A percentile compares a stretch with the other conserved stretches of the same genome.
These are phyloP conservation scores for Polyporus tsugae DNA, from an alignment of 1,284 basidiomycete genomes.

Conservation along the genomic window DNA sequence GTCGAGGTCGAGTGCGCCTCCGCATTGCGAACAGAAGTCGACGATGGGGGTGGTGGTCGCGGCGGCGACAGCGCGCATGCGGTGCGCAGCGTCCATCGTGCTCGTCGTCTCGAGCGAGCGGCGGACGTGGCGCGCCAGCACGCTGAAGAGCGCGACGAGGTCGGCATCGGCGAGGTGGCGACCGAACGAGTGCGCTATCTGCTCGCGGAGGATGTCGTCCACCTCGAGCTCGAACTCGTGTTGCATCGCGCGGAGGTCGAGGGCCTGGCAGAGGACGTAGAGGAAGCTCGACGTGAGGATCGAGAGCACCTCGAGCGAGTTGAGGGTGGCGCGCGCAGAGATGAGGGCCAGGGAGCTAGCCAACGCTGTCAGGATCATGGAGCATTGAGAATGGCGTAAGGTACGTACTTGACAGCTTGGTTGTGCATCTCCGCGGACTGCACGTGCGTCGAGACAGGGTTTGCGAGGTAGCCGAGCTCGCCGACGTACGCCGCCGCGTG, in stretches of 20 bases:
- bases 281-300: conserved; percentile 80
- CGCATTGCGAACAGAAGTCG: conserved; percentile 59
- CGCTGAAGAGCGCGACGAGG: conserved; percentile 42
- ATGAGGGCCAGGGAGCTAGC: conserved; percentile 81
- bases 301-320: conserved; percentile 78
- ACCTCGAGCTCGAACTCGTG: conserved; percentile 65
- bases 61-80: conserved; percentile 73
- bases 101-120: conserved; percentile 70
- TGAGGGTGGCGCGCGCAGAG: conserved; percentile 81
- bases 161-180: conserved; percentile 47
- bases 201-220: conserved; percentile 56
- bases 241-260: conserved; percentile 81
- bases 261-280: conserved; percentile 81
- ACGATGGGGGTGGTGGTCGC: conserved; percentile 67
- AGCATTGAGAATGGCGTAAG: background rate
- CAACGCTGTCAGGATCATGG: conserved; percentile 12
- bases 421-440: conserved; percentile 91
- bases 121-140: conserved; percentile 52
- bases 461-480: conserved; percentile 85
- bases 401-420: conserved; percentile 80
- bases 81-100: conserved; percentile 71
- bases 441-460: conserved; percentile 86
- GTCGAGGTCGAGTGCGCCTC: conserved; percentile 38
- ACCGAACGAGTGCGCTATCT: conserved; percentile 58
- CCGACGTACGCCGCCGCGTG: conserved; percentile 82